Evolutionary conservation across 768 basidiomycete species (phyloP), one percentile per base, ranked within the genome.

Genomic region (Trametes meyenii): DNA sequence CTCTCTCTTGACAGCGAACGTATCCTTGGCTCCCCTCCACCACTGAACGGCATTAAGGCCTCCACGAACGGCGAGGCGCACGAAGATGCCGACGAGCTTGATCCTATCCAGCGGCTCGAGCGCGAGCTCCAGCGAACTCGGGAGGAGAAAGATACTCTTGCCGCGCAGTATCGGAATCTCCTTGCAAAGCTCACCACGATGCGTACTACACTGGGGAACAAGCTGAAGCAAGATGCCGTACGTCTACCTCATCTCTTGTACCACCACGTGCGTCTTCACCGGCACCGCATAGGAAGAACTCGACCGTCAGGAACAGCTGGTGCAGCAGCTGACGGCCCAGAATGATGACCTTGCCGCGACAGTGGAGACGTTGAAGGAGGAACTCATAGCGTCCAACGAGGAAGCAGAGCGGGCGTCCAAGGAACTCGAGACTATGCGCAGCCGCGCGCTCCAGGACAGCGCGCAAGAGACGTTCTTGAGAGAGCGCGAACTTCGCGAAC

Each of bases 181-280:
- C 81, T 99, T 17, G 85, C 87, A 40, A 98, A 94, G 75, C 79
- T 98, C 48, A 95, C 94, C 2, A 84, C 89, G 36, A 98, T 99
- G 96, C 85, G 96, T 23, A 92, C 88, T 39, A 91, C 92, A 21
- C 79, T 98, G 53, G 94, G 96, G 35, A 96, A 93, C 72, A 98
- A 98, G 75, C 81, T 98, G 58, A 87, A 91, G 74, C 93, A 96
- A 73, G 97, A 98, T 75, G 97, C 97, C 69, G 97, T 98, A 78
- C 67, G 88, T 53, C 21, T 48, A 42, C 24, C 50, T 53, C 35
- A 19, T 16, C 55, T 23, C 48, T 5, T 35, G 43, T n/a, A 5
- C 21, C 4, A 21, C 36, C 10, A 44, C 29, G 36, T 33, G 57
- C 58, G 50, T 55, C 62, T 61, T 60, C 36, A 59, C 36, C 40